These are phyloP conservation scores for Candida sp. DNA, from an alignment of 1,139 yeast genomes.

Conservation along the genomic window DNA sequence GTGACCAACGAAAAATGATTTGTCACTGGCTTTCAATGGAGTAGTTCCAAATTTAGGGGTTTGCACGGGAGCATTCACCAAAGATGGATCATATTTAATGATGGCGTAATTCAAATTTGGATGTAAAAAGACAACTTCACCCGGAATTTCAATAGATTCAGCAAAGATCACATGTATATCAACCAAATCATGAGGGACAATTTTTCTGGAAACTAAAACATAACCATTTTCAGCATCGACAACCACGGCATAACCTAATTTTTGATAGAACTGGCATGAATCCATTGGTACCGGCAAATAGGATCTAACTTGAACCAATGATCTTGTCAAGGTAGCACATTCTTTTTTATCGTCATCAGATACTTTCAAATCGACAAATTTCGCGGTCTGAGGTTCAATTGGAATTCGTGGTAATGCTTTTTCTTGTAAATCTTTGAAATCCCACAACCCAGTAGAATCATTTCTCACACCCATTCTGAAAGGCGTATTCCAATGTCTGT, in stretches of 20 bases:
- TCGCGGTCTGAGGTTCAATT: slow-evolving; percentile 55
- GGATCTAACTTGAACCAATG: slow-evolving; percentile 67
- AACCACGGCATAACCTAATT: slow-evolving; percentile 73
- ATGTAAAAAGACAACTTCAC: slow-evolving; percentile 76
- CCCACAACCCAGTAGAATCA: slow-evolving; percentile 87
- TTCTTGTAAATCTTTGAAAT: slow-evolving; percentile 65
- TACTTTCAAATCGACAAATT: slow-evolving; percentile 66
- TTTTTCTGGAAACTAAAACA: slow-evolving; percentile 73
- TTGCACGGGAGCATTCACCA: slow-evolving; percentile 41
- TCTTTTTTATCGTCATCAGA: slow-evolving; percentile 43
- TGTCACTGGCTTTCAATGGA: slow-evolving; percentile 74
- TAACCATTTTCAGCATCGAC: slow-evolving; percentile 79
- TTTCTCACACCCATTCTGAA: slow-evolving; percentile 75
- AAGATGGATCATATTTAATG: slow-evolving; percentile 73
- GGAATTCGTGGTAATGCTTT: slow-evolving; percentile 52
- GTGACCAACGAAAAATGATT: slow-evolving; percentile 74
- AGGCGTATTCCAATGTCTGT: slow-evolving; percentile 80
- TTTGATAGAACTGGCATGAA: slow-evolving; percentile 62
- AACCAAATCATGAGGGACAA: slow-evolving; percentile 82
- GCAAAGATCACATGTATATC: slow-evolving; percentile 81
- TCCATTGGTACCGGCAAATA: slow-evolving; percentile 70
- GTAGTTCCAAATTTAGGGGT: slow-evolving; percentile 60
- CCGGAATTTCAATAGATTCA: slow-evolving; percentile 81
- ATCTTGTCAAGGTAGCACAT: slow-evolving; percentile 48
- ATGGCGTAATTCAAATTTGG: slow-evolving; percentile 88